Percentiles rank a stretch among this genome's conserved stretches.
Evolutionary conservation across 2,329 filamentous ascomycete species (phyloP).

Genomic region (Arachnopeziza araneosa): DNA sequence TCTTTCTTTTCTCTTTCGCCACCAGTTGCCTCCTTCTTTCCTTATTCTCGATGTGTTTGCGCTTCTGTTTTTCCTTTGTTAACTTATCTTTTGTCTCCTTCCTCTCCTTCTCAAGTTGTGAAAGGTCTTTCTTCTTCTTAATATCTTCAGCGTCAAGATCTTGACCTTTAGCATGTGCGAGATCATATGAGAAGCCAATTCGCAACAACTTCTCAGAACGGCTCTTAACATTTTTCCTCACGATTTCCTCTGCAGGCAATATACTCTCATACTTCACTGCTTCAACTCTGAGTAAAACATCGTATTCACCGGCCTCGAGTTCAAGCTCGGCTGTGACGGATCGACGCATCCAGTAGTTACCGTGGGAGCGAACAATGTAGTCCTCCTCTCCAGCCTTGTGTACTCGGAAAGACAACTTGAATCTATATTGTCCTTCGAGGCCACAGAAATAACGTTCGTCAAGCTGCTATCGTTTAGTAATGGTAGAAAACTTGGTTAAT

Average conservation of each 20-base stretch:
- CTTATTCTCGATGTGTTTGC: constrained; percentile 11
- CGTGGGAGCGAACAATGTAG: constrained; percentile 53
- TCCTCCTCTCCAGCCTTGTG: constrained; percentile 49
- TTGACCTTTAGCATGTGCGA: constrained; percentile 54
- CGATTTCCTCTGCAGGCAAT: constrained; percentile 41
- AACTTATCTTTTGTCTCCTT: constrained; percentile 32
- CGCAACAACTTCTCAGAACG: constrained; percentile 50
- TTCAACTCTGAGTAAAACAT: constrained; percentile 50
- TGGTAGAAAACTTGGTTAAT: neutral
- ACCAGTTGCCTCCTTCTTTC: constrained; percentile 10
- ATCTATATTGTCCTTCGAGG: constrained; percentile 51
- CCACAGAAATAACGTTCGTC: constrained; percentile 57
- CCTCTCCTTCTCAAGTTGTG: constrained; percentile 22
- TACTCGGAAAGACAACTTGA: constrained; percentile 41
- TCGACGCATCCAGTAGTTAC: constrained; percentile 47
- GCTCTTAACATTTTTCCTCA: constrained; percentile 32
- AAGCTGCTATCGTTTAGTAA: constrained; percentile 35
- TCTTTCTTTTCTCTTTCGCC: constrained; percentile 7
- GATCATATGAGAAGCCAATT: constrained; percentile 54
- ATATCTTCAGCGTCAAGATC: constrained; percentile 42
- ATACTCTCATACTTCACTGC: constrained; percentile 38
- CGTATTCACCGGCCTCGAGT: constrained; percentile 51
- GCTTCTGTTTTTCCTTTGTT: constrained; percentile 10
- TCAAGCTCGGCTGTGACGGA: constrained; percentile 54
- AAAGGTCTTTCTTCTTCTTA: constrained; percentile 35